phyloP scores from a whole-genome alignment of 176 grass and related monocot genomes.

The Leersia perrieri region DNA sequence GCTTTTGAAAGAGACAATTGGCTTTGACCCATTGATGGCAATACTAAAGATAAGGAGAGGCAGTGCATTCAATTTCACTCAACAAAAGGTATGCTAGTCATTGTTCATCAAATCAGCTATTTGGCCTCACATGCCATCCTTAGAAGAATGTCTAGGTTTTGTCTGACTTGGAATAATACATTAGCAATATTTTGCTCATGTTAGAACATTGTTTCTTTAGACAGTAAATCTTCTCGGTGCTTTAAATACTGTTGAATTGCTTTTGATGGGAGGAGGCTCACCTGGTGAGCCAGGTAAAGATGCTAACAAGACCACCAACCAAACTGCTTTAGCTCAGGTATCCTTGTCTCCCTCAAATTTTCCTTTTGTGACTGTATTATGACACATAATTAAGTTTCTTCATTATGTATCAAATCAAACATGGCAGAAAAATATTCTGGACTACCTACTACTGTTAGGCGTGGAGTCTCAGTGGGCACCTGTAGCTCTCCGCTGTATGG shows the following conservation, averaged over 20 bases:
- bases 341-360: conserved; percentile 5
- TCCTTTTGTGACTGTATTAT: conserved; percentile 7
- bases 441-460: conserved; percentile 81
- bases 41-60: conserved; percentile 98
- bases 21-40: conserved; percentile 93
- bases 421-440: conserved; percentile 88
- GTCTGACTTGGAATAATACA: conserved; percentile 10
- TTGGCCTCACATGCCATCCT: conserved; percentile 1
- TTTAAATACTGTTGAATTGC: conserved; percentile 89
- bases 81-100: conserved; percentile 71
- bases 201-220: conserved; percentile 60
- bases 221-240: conserved; percentile 95
- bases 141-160: conserved; percentile 11
- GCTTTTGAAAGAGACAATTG: conserved; percentile 96
- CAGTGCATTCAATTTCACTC: conserved; percentile 98
- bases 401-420: conserved; percentile 36
- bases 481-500: conserved; percentile 85
- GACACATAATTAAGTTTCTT: conserved; percentile 28
- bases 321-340: conserved; percentile 94
- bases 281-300: conserved; percentile 64
- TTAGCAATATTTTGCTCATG: conserved; percentile 35
- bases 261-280: conserved; percentile 65
- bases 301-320: conserved; percentile 79
- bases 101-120: conserved; percentile 11
- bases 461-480: conserved; percentile 97